phyloP scores from a whole-genome alignment of 2,329 filamentous ascomycete genomes.

The Nemania abortiva region DNA sequence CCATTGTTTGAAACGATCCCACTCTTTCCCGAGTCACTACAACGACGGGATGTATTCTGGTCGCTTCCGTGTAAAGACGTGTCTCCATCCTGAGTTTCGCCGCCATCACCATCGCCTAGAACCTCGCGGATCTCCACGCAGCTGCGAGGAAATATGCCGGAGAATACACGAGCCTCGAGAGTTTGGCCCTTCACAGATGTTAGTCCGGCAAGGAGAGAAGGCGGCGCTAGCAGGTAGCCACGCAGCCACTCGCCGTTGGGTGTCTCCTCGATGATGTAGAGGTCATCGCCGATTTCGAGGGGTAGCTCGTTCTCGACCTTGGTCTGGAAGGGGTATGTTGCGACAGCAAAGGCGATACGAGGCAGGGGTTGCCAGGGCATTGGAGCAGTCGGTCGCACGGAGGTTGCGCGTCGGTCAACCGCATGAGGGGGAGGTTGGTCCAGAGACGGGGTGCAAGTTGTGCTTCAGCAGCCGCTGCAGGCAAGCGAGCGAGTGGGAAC shows the following conservation, averaged over 20 bases:
- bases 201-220: constrained; percentile 89
- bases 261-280: constrained; percentile 98
- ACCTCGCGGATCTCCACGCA: constrained; percentile 96
- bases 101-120: constrained; percentile 77
- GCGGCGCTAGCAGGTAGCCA: constrained; percentile 94
- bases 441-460: constrained; percentile 26
- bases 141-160: constrained; percentile 95
- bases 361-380: constrained; percentile 99
- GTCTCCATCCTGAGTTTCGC: constrained; percentile 69
- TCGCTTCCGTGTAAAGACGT: constrained; percentile 49
- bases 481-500: constrained; percentile 34
- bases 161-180: constrained; percentile 94
- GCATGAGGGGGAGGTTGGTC: constrained; percentile 46
- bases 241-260: constrained; percentile 93
- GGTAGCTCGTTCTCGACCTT: constrained; percentile 90
- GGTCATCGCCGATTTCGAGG: constrained; percentile 96
- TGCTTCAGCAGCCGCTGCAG: constrained; percentile 35
- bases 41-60: constrained; percentile 51
- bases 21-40: constrained; percentile 67
- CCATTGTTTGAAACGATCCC: constrained; percentile 59
- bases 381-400: constrained; percentile 52
- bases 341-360: constrained; percentile 97
- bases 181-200: constrained; percentile 93
- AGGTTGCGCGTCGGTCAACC: constrained; percentile 50
- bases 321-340: constrained; percentile 92